Evolutionary conservation across 352 stramenopile species (phyloP).

Genomic region (Phytopythium litorale): DNA sequence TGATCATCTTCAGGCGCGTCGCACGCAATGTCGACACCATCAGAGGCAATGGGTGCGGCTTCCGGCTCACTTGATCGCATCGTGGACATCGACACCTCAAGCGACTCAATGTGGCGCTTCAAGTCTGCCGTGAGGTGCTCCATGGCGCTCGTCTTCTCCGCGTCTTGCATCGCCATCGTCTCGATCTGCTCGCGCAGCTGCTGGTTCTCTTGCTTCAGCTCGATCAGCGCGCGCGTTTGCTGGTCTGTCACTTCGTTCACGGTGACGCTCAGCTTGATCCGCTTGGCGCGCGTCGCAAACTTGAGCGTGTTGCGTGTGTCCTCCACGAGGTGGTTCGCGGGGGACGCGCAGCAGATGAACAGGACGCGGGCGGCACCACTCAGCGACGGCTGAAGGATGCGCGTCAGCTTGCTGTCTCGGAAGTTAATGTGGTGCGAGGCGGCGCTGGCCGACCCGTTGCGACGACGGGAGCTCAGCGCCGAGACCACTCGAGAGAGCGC

Average conservation of each 20-base stretch:
- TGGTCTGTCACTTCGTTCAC: slow-evolving; percentile 44
- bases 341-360: slow-evolving; percentile 86
- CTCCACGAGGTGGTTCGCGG: slow-evolving; percentile 67
- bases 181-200: slow-evolving; percentile 33
- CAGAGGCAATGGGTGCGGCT: neutral
- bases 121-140: slow-evolving; percentile 26
- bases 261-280: slow-evolving; percentile 56
- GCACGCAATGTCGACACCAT: neutral
- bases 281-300: slow-evolving; percentile 88
- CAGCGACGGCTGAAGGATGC: slow-evolving; percentile 87
- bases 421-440: slow-evolving; percentile 84
- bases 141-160: slow-evolving; percentile 34
- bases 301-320: slow-evolving; percentile 90
- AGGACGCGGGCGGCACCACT: slow-evolving; percentile 77
- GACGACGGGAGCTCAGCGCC: slow-evolving; percentile 84
- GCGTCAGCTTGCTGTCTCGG: slow-evolving; percentile 92
- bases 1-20: neutral
- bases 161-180: slow-evolving; percentile 22
- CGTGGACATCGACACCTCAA: slow-evolving; percentile 6
- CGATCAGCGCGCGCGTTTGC: slow-evolving; percentile 23
- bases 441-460: slow-evolving; percentile 31
- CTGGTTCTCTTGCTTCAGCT: slow-evolving; percentile 45
- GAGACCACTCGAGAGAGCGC: slow-evolving; percentile 87
- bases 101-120: slow-evolving; percentile 31
- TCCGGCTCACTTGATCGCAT: slow-evolving; percentile 11